A percentile compares a stretch with the other conserved stretches of the same genome.
Evolutionary conservation across 2,329 filamentous ascomycete genomes (phyloP).

Genomic region (Aspergillus sp.): DNA sequence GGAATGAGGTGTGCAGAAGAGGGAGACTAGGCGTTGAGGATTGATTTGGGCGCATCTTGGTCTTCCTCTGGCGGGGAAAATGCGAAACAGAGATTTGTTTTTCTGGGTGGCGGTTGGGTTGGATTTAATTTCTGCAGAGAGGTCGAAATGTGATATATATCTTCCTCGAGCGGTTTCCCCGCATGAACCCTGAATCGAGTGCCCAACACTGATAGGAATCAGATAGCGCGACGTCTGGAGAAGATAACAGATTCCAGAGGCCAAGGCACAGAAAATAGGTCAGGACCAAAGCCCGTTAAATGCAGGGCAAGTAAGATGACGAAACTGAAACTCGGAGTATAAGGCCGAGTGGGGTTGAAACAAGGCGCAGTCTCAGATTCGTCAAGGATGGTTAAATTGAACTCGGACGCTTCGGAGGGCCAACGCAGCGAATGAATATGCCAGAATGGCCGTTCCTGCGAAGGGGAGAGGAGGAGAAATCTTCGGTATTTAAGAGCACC

Average conservation of each 20-base stretch:
- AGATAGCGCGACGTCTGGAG: neutral
- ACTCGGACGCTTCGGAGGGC: neutral
- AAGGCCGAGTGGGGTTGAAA: conserved; percentile 8
- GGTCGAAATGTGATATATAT: neutral
- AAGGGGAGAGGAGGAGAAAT: neutral
- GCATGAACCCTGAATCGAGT: conserved; percentile 3
- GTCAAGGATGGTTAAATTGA: conserved; percentile 1
- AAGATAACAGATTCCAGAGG: neutral
- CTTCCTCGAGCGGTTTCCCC: conserved; percentile 19
- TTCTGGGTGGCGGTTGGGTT: neutral
- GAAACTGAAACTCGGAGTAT: conserved; percentile 17
- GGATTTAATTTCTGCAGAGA: neutral
- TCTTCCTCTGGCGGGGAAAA: neutral
- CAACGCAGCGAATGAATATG: neutral
- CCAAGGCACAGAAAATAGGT: conserved; percentile 5
- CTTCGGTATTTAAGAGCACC: conserved; percentile 1
- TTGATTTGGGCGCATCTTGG: conserved; percentile 30
- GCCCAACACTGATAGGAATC: neutral
- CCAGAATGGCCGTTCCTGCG: neutral
- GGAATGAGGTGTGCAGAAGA: conserved; percentile 39
- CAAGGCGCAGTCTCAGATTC: conserved; percentile 8
- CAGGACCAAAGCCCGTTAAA: conserved; percentile 4
- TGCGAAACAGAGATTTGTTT: neutral
- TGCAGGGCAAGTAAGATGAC: conserved; percentile 9
- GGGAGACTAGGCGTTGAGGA: conserved; percentile 32